phyloP scores from a whole-genome alignment of 2,329 filamentous ascomycete genomes.

The Proliferodiscus dingleyae region DNA sequence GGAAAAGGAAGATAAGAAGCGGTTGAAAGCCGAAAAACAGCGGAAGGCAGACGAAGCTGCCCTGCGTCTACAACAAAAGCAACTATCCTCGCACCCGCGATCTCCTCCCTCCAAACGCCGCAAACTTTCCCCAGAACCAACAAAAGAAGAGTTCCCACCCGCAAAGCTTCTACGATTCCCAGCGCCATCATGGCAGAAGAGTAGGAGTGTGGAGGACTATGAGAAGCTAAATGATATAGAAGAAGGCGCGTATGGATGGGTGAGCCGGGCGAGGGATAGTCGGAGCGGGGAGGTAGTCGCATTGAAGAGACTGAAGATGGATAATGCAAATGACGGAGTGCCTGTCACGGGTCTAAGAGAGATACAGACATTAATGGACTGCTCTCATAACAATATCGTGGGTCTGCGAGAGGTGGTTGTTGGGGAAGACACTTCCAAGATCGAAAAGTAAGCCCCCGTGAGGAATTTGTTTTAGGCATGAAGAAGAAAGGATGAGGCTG shows the following conservation, averaged over 20 bases:
- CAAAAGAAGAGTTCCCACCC: constrained; percentile 32
- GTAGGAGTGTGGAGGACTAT: constrained; percentile 79
- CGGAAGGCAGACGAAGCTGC: constrained; percentile 54
- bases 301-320: constrained; percentile 89
- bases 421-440: constrained; percentile 52
- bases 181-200: constrained; percentile 60
- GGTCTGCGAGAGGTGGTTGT: constrained; percentile 78
- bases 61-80: constrained; percentile 26
- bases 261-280: constrained; percentile 74
- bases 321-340: constrained; percentile 66
- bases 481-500: constrained; percentile 7
- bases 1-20: constrained; percentile 87
- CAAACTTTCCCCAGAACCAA: constrained; percentile 37
- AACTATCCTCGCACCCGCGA: constrained; percentile 11
- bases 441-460: constrained; percentile 44
- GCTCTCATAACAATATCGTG: constrained; percentile 78
- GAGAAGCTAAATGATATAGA: constrained; percentile 95
- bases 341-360: constrained; percentile 90
- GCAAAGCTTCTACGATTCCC: constrained; percentile 68
- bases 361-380: constrained; percentile 84
- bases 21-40: constrained; percentile 76
- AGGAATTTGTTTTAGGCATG: not conserved
- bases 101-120: constrained; percentile 55
- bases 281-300: constrained; percentile 77
- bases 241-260: constrained; percentile 93